Conservation (phyloP, 164 flowering plant genomes). For the Berberis thunbergii region DNA sequence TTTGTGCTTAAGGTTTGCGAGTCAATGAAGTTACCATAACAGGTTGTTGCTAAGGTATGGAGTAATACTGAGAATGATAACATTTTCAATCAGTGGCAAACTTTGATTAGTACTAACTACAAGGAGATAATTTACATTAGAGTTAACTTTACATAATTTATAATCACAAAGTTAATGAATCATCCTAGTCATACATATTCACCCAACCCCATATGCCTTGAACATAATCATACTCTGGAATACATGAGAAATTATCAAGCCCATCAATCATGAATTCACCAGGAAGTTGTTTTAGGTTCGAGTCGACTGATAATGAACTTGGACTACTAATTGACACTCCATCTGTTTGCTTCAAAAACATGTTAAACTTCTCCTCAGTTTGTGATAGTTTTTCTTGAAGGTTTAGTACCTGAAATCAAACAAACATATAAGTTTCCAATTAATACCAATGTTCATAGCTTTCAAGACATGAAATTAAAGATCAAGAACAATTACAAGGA, state of each 20-base stretch:
- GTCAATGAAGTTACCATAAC: too few species aligned
- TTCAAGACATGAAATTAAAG: background rate
- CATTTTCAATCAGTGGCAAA: background rate
- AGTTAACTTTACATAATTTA: background rate
- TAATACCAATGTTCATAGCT: background rate
- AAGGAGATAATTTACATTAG: background rate
- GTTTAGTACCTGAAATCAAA: slow-evolving; percentile 36
- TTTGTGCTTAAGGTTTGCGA: too few species aligned
- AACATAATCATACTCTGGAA: slow-evolving; percentile 11
- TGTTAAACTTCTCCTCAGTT: slow-evolving; percentile 43
- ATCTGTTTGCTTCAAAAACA: slow-evolving; percentile 26
- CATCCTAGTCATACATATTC: background rate
- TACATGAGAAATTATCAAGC: slow-evolving; percentile 24
- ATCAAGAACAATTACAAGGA: background rate
- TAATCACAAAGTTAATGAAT: background rate
- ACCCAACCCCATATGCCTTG: slow-evolving; percentile 24
- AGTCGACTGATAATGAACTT: slow-evolving; percentile 42
- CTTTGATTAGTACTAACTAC: background rate
- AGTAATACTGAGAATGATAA: too few species aligned
- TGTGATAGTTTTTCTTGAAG: slow-evolving; percentile 42
- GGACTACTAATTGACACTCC: slow-evolving; percentile 17
- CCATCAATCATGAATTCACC: slow-evolving; percentile 38
- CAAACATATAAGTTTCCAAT: background rate
- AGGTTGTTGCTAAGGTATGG: too few species aligned
- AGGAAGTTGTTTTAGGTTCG: slow-evolving; percentile 29